Conservation (phyloP, 495 filamentous ascomycete genomes). For the Lineolata rhizophorae region DNA sequence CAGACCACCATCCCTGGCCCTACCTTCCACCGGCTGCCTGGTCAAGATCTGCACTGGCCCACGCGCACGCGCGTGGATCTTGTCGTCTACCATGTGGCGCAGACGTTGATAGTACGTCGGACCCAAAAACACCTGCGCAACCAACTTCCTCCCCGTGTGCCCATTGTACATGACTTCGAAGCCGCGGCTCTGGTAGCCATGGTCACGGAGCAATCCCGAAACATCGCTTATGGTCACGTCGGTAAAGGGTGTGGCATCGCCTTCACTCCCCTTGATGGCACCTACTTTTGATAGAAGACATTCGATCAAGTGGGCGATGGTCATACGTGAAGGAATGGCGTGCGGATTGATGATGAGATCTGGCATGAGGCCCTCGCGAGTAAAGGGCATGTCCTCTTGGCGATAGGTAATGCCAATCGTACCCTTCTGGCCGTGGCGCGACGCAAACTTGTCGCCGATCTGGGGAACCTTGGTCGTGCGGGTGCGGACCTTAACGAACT, state of each 20-base stretch:
- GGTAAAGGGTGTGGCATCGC: constrained; percentile 94
- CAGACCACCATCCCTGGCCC: constrained; percentile 90
- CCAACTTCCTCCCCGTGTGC: constrained; percentile 81
- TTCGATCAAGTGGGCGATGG: constrained; percentile 98
- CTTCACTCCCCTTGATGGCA: constrained; percentile 72
- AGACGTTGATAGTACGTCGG: constrained; percentile 98
- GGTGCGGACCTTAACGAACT: constrained; percentile 92
- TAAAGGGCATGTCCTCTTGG: constrained; percentile 98
- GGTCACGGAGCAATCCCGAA: constrained; percentile 69
- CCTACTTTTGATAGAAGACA: constrained; percentile 92
- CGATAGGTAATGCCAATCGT: constrained; percentile 96
- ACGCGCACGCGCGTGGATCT: constrained; percentile 92
- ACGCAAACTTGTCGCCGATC: constrained; percentile 98
- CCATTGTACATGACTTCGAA: constrained; percentile 99
- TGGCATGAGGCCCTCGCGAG: constrained; percentile 68
- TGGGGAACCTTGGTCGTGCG: constrained; percentile 94
- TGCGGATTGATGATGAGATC: constrained; percentile 99
- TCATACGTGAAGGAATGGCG: constrained; percentile 99
- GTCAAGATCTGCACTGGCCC: constrained; percentile 96
- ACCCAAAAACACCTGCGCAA: constrained; percentile 87
- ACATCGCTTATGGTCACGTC: constrained; percentile 90
- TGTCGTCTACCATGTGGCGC: constrained; percentile 98
- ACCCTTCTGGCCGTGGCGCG: constrained; percentile 96
- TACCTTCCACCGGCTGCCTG: constrained; percentile 92
- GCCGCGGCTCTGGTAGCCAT: constrained; percentile 89